These are phyloP conservation scores for Breviolum minutum DNA, from an alignment of 73 alveolate species.

Conservation along the genomic window DNA sequence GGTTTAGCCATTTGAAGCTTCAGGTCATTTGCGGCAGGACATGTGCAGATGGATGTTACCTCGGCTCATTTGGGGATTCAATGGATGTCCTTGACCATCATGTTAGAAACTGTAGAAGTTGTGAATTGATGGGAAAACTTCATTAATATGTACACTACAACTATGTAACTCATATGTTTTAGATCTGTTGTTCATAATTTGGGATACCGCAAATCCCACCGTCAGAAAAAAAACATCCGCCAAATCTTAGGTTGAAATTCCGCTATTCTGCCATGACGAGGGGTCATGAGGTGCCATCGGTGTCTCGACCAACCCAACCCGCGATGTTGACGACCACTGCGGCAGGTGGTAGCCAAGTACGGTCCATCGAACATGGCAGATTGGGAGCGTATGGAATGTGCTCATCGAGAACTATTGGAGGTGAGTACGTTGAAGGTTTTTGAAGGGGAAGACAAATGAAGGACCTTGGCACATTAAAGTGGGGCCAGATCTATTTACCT, in stretches of 20 bases:
- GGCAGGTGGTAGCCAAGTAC: constrained; percentile 71
- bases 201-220: background rate
- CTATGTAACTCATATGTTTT: no score
- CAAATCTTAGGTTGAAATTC: constrained; percentile 43
- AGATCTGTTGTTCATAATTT: background rate
- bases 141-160: no score
- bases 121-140: no score
- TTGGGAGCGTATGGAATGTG: constrained; percentile 61
- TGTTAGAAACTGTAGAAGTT: no score
- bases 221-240: background rate
- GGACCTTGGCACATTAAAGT: no score
- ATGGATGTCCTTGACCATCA: no score
- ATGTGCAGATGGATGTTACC: constrained; percentile 79
- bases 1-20: background rate
- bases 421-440: background rate
- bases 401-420: constrained; percentile 27
- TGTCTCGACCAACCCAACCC: no score
- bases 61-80: background rate
- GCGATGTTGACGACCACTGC: no score
- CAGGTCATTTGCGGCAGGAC: constrained; percentile 66
- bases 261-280: constrained; percentile 59
- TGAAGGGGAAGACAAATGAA: no score
- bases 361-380: constrained; percentile 12
- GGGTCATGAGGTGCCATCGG: constrained; percentile 39
- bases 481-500: no score